A percentile compares a stretch with the other conserved stretches of the same genome.
These are phyloP conservation scores for Geotrichum restrictum DNA, from an alignment of 1,139 yeast genomes.

Conservation along the genomic window DNA sequence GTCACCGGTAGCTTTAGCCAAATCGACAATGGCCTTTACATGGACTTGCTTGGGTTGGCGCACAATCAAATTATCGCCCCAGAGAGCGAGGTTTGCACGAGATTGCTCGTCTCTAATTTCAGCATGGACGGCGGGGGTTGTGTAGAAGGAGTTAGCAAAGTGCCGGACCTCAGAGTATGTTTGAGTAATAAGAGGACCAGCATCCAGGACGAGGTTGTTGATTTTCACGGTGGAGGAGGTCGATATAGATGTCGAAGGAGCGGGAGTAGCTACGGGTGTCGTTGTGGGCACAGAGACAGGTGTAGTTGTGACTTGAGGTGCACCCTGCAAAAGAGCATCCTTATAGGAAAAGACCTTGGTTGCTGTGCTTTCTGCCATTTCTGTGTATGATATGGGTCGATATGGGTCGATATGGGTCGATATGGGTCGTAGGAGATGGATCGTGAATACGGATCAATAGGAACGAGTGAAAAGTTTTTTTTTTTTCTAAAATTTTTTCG, in stretches of 20 bases:
- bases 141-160: slow-evolving; percentile 64
- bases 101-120: slow-evolving; percentile 87
- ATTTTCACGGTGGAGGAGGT: slow-evolving; percentile 17
- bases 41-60: slow-evolving; percentile 72
- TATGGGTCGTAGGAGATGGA: background rate
- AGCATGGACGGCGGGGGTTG: slow-evolving; percentile 85
- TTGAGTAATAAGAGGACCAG: slow-evolving; percentile 89
- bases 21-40: slow-evolving; percentile 62
- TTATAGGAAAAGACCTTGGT: slow-evolving; percentile 5
- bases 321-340: slow-evolving; percentile 8
- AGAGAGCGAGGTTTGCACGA: slow-evolving; percentile 65
- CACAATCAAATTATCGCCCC: slow-evolving; percentile 56
- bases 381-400: background rate
- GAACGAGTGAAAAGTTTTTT: too few relatives aligned
- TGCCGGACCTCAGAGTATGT: slow-evolving; percentile 70
- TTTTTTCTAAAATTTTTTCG: background rate
- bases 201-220: slow-evolving; percentile 71
- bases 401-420: background rate
- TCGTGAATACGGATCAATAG: too few relatives aligned
- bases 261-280: background rate
- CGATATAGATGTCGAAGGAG: background rate
- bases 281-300: background rate
- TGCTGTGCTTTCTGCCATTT: slow-evolving; percentile 5
- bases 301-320: too few relatives aligned
- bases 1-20: slow-evolving; percentile 90